Conservation (phyloP, 352 stramenopile species). For the Thalassiosira mediterranea region DNA sequence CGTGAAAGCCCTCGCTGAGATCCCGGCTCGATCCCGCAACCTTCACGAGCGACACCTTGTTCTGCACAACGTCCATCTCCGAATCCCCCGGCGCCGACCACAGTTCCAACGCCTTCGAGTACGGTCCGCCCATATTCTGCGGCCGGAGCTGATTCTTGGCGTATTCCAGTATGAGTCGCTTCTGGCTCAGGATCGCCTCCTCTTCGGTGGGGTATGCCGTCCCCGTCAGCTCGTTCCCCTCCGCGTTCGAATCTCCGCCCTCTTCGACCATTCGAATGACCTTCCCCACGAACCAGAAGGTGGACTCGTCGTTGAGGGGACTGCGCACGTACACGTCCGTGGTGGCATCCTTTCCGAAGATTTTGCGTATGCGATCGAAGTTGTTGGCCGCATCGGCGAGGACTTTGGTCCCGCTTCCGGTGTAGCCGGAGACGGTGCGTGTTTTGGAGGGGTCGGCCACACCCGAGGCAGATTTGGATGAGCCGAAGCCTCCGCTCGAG, state of each 20-base stretch:
- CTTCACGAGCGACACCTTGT: slow-evolving; percentile 62
- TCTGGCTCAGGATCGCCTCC: slow-evolving; percentile 72
- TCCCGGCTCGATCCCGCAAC: slow-evolving; percentile 54
- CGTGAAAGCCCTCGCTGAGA: slow-evolving; percentile 56
- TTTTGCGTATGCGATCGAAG: slow-evolving; percentile 74
- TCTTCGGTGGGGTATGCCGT: slow-evolving; percentile 33
- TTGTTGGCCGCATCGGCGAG: slow-evolving; percentile 65
- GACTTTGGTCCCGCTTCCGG: slow-evolving; percentile 62
- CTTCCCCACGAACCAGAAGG: slow-evolving; percentile 81
- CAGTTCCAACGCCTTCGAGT: slow-evolving; percentile 59
- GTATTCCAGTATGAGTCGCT: slow-evolving; percentile 81
- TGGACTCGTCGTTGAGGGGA: slow-evolving; percentile 60
- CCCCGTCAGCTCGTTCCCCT: slow-evolving; percentile 29
- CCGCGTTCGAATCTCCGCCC: not conserved
- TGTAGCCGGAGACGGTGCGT: slow-evolving; percentile 58
- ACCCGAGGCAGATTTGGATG: slow-evolving; percentile 4
- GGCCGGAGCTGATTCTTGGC: slow-evolving; percentile 70
- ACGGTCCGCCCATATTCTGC: slow-evolving; percentile 71
- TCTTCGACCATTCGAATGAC: slow-evolving; percentile 41
- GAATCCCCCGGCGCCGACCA: slow-evolving; percentile 76
- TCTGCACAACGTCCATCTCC: slow-evolving; percentile 81
- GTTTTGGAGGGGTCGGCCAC: slow-evolving; percentile 37
- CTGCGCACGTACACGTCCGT: slow-evolving; percentile 72
- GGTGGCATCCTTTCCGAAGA: slow-evolving; percentile 48
- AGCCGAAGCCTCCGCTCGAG: slow-evolving; percentile 14